These are phyloP conservation scores for Fusarium albidum DNA, from an alignment of 2,329 filamentous ascomycete genomes.

Conservation along the genomic window DNA sequence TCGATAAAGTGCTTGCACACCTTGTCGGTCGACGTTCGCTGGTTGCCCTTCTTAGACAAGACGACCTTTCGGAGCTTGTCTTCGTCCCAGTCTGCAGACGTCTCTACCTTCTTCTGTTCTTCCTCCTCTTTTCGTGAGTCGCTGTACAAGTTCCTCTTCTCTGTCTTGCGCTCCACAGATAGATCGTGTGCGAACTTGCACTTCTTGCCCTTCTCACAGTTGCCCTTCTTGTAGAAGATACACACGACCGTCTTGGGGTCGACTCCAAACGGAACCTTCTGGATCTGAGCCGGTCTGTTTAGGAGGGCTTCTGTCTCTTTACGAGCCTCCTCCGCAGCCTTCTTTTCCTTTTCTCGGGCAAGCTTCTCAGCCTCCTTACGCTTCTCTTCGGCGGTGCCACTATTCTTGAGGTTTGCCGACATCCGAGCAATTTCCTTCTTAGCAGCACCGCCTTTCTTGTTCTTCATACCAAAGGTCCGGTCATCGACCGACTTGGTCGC, in stretches of 20 bases:
- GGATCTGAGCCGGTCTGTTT: conserved; percentile 91
- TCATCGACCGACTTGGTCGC: conserved; percentile 79
- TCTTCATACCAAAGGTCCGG: conserved; percentile 99
- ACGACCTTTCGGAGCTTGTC: conserved; percentile 93
- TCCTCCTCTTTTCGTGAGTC: conserved; percentile 78
- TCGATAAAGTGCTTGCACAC: conserved; percentile 99
- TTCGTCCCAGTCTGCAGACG: conserved; percentile 97
- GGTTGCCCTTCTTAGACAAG: conserved; percentile 96
- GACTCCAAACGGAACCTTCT: conserved; percentile 97
- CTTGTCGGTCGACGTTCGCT: conserved; percentile 93
- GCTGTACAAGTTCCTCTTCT: conserved; percentile 91
- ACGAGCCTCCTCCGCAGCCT: conserved; percentile 84
- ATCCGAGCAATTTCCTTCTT: conserved; percentile 92
- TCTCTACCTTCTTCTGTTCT: conserved; percentile 86
- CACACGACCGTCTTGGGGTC: conserved; percentile 98
- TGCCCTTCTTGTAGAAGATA: conserved; percentile 96
- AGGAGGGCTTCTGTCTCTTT: conserved; percentile 83
- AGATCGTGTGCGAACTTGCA: conserved; percentile 98
- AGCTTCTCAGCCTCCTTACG: conserved; percentile 74
- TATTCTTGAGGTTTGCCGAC: conserved; percentile 73
- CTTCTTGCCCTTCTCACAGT: conserved; percentile 96
- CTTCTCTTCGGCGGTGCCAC: conserved; percentile 89
- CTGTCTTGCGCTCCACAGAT: conserved; percentile 86
- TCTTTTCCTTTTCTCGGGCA: conserved; percentile 84
- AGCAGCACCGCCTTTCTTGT: conserved; percentile 93